Conservation (phyloP, 164 flowering plant genomes). For the Vitis amurensis region DNA sequence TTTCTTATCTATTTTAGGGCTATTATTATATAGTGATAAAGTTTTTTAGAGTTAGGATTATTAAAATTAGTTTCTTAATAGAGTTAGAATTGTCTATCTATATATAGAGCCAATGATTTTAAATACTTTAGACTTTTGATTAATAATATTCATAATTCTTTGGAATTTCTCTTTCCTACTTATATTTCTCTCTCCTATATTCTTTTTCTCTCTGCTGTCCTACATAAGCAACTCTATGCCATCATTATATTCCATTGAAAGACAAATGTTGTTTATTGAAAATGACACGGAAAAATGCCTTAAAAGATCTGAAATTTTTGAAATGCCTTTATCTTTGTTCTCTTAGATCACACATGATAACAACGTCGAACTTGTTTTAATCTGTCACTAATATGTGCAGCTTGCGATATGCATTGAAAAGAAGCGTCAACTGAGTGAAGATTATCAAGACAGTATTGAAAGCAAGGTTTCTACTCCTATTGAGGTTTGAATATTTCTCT, state of each 20-base stretch:
- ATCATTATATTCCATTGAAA: background rate
- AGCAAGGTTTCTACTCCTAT: constrained; percentile 22
- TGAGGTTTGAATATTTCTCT: constrained; percentile 25
- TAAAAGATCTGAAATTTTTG: background rate
- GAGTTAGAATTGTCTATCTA: too few species aligned
- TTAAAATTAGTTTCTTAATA: too few species aligned
- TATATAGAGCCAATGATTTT: too few species aligned
- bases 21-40: too few species aligned
- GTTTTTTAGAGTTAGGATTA: too few species aligned
- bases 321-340: background rate
- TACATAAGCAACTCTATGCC: too few species aligned
- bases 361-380: background rate
- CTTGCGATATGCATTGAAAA: constrained; percentile 89
- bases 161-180: too few species aligned
- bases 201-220: too few species aligned
- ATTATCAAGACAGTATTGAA: constrained; percentile 40
- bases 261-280: background rate
- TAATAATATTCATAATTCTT: too few species aligned
- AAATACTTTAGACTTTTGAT: too few species aligned
- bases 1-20: too few species aligned
- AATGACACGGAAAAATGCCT: background rate
- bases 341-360: constrained; percentile 5
- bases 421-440: constrained; percentile 41
- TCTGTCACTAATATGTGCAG: constrained; percentile 39
- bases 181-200: too few species aligned